phyloP scores from a whole-genome alignment of 441 rosid species.

The Syzygium malaccense region DNA sequence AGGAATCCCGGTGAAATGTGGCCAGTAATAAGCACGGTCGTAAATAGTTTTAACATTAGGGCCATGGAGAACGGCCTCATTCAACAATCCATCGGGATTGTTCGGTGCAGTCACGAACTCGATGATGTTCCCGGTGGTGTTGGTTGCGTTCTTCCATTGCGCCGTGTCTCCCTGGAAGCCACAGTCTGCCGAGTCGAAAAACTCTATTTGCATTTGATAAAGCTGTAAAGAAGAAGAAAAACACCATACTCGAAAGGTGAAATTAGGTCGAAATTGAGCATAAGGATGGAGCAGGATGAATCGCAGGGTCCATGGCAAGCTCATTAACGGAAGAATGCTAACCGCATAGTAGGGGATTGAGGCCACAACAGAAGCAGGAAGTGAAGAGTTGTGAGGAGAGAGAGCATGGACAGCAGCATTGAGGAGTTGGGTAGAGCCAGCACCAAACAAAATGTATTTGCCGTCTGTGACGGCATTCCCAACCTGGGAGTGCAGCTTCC shows the following conservation, averaged over 20 bases:
- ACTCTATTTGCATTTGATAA: conserved; percentile 17
- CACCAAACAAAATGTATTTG: conserved; percentile 43
- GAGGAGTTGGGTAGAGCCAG: conserved; percentile 61
- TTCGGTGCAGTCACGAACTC: conserved; percentile 71
- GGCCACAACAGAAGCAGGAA: conserved; percentile 28
- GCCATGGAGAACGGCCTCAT: conserved; percentile 39
- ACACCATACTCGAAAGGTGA: neutral
- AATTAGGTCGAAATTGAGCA: neutral
- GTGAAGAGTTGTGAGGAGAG: conserved; percentile 28
- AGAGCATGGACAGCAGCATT: conserved; percentile 49
- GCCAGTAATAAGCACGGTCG: conserved; percentile 73
- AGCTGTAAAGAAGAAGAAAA: conserved; percentile 8
- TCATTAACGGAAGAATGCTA: neutral
- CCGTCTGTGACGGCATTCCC: conserved; percentile 54
- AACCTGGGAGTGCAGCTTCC: conserved; percentile 37
- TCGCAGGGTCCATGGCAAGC: neutral
- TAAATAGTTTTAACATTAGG: conserved; percentile 34
- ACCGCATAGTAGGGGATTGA: conserved; percentile 38
- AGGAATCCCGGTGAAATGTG: conserved; percentile 53
- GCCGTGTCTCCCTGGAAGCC: conserved; percentile 19
- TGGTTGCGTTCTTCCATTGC: conserved; percentile 6
- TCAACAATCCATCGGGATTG: conserved; percentile 57
- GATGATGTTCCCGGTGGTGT: conserved; percentile 15
- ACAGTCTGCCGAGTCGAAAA: conserved; percentile 16
- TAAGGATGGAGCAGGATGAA: neutral